Evolutionary conservation across 805 yeast species (phyloP).

Genomic region (Metschnikowia lachancei): DNA sequence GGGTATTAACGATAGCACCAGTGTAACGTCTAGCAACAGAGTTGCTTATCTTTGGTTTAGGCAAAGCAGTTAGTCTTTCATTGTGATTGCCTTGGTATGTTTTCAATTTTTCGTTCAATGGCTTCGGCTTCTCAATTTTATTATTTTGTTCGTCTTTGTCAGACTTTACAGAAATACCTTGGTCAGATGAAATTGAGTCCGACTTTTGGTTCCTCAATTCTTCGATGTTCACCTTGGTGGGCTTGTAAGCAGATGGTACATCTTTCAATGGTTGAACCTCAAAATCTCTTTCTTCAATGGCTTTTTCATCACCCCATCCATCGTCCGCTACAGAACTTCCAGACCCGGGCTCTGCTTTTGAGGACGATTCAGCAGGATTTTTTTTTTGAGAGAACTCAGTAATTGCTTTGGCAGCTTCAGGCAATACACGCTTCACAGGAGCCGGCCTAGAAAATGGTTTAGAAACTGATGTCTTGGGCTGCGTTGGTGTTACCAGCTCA

Average conservation of each 20-base stretch:
- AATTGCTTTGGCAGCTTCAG: not conserved
- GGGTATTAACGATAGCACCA: constrained; percentile 30
- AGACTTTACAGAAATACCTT: constrained; percentile 19
- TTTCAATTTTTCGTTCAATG: constrained; percentile 45
- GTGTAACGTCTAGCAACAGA: constrained; percentile 50
- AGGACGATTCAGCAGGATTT: constrained; percentile 25
- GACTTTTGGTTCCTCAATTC: constrained; percentile 51
- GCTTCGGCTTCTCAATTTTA: constrained; percentile 38
- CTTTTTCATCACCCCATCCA: constrained; percentile 72
- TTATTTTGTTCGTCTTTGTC: not conserved
- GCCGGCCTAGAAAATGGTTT: constrained; percentile 8
- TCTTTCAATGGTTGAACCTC: constrained; percentile 47
- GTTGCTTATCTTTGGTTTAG: constrained; percentile 56
- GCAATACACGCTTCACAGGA: not conserved
- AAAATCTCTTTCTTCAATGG: constrained; percentile 54
- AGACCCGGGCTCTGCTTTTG: constrained; percentile 21
- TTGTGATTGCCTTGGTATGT: constrained; percentile 40
- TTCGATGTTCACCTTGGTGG: constrained; percentile 59
- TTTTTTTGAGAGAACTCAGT: constrained; percentile 14
- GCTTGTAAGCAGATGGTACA: constrained; percentile 62
- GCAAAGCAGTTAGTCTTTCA: constrained; percentile 58
- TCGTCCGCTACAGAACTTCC: constrained; percentile 36
- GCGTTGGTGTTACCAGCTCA: not conserved
- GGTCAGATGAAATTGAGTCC: constrained; percentile 44
- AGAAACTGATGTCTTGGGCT: constrained; percentile 5